phyloP scores from a whole-genome alignment of 2,329 filamentous ascomycete species.

The Pseudogymnoascus destructans region DNA sequence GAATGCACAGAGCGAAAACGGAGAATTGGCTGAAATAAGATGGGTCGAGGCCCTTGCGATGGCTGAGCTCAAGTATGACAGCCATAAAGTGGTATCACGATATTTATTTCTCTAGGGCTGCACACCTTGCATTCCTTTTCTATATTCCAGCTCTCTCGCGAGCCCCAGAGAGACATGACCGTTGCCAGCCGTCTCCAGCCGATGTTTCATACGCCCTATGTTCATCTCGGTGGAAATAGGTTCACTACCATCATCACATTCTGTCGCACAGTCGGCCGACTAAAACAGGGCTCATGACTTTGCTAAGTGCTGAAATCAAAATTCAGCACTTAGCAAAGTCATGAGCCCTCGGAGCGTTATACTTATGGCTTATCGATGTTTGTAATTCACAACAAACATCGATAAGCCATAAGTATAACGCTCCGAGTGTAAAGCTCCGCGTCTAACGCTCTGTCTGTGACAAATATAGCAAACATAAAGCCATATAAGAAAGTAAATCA shows the following conservation, averaged over 20 bases:
- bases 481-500: not conserved
- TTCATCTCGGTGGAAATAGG: not conserved
- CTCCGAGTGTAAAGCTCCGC: not conserved
- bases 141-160: not conserved
- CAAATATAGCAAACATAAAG: not conserved
- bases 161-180: not conserved
- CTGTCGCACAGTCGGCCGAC: not conserved
- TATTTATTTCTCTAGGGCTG: not conserved
- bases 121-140: not conserved
- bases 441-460: not conserved
- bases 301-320: not conserved
- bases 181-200: not conserved
- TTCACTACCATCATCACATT: not conserved
- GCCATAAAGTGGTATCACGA: not conserved
- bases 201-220: not conserved
- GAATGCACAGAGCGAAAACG: not conserved
- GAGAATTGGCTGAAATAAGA: not conserved
- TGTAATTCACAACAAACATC: no score
- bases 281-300: not conserved
- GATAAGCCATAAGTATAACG: not conserved
- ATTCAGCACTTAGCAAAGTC: no score
- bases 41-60: not conserved
- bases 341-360: not conserved
- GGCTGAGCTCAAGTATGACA: not conserved
- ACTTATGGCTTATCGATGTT: not conserved